Evolutionary conservation across 2,329 filamentous ascomycete species (phyloP).

Genomic region (Clonostachys rhizophaga): DNA sequence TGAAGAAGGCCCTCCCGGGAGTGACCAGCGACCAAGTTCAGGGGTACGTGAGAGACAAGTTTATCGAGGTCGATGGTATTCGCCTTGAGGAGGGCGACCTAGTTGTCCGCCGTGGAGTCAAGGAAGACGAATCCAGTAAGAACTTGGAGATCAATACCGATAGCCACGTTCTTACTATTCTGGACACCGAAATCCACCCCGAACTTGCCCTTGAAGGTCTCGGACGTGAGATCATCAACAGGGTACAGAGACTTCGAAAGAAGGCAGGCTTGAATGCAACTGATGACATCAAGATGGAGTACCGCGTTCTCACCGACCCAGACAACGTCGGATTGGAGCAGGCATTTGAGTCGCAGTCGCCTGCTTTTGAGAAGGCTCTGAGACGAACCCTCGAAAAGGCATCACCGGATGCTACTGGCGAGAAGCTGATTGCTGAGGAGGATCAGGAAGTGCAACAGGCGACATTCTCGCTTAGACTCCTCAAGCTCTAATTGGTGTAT

Average conservation of each 20-base stretch:
- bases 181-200: slow-evolving; percentile 78
- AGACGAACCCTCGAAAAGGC: slow-evolving; percentile 65
- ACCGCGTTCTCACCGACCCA: slow-evolving; percentile 73
- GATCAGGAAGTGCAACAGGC: slow-evolving; percentile 83
- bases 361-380: slow-evolving; percentile 70
- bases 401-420: slow-evolving; percentile 6
- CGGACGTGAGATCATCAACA: slow-evolving; percentile 87
- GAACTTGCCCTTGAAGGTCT: slow-evolving; percentile 86
- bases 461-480: slow-evolving; percentile 69
- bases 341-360: slow-evolving; percentile 64
- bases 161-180: slow-evolving; percentile 82
- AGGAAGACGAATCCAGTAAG: slow-evolving; percentile 65
- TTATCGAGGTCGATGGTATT: slow-evolving; percentile 82
- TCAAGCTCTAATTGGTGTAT: slow-evolving; percentile 57
- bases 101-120: slow-evolving; percentile 69
- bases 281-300: slow-evolving; percentile 95
- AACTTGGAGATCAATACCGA: slow-evolving; percentile 85
- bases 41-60: slow-evolving; percentile 66
- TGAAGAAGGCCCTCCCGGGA: slow-evolving; percentile 82
- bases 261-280: slow-evolving; percentile 87
- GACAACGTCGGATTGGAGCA: slow-evolving; percentile 68
- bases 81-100: slow-evolving; percentile 78
- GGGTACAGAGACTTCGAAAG: slow-evolving; percentile 89
- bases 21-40: slow-evolving; percentile 80
- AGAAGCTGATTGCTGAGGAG: slow-evolving; percentile 67